phyloP scores from a whole-genome alignment of 1,284 basidiomycete genomes.

The Apiotrichum veenhuisii region DNA sequence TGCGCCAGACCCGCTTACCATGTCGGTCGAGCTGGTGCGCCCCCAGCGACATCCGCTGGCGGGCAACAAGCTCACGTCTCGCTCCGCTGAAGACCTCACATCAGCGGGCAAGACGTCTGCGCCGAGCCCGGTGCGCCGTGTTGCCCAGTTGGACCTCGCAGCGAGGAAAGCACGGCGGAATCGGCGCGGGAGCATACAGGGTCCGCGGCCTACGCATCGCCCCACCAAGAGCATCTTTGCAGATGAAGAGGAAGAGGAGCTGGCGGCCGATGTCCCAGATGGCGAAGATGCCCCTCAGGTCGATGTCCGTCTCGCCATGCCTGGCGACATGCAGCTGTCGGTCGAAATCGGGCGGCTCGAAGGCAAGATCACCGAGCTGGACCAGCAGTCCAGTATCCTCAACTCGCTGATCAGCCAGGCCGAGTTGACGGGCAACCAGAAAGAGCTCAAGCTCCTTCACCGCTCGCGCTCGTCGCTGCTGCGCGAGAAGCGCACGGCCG shows the following conservation, averaged over 20 bases:
- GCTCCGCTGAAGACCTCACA: conserved; percentile 36
- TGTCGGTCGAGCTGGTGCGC: conserved; percentile 5
- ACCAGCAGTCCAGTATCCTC: conserved; percentile 75
- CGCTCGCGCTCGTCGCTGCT: conserved; percentile 76
- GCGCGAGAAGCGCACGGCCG: conserved; percentile 74
- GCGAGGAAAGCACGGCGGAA: background rate
- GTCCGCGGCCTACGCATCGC: background rate
- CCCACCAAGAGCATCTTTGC: conserved; percentile 38
- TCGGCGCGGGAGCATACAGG: conserved; percentile 8
- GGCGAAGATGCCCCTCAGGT: conserved; percentile 30
- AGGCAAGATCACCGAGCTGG: conserved; percentile 69
- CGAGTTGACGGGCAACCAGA: conserved; percentile 82
- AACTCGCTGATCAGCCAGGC: conserved; percentile 86
- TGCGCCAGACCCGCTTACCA: conserved; percentile 8
- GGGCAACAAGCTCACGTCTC: conserved; percentile 24
- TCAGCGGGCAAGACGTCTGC: background rate
- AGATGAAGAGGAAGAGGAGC: conserved; percentile 40
- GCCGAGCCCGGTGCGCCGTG: conserved; percentile 4
- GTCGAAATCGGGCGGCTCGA: conserved; percentile 73
- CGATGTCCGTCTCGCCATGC: conserved; percentile 67
- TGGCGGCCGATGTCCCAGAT: conserved; percentile 38
- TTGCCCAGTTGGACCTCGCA: background rate
- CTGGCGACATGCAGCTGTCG: conserved; percentile 79
- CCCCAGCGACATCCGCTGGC: conserved; percentile 3
- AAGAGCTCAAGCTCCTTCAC: conserved; percentile 75